Evolutionary conservation across 2,329 filamentous ascomycete genomes (phyloP), one percentile per base, ranked within the genome.

Genomic region (Sclerotinia trifoliorum): DNA sequence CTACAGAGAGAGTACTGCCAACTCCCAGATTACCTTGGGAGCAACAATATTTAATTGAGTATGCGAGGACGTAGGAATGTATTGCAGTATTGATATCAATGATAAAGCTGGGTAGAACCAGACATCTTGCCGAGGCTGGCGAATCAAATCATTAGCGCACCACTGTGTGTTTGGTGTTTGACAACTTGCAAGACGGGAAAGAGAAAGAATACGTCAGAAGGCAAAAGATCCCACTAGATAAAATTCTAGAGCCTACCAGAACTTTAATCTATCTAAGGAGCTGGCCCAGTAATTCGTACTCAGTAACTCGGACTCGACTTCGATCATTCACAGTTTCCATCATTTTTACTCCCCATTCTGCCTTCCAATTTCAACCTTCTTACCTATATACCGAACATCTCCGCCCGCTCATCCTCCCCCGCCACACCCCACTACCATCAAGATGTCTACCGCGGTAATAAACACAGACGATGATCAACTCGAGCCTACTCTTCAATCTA

Each of bases 401-500:
- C 7, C 44, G 5, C 8, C 19, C 58, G 8, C 15, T n/a, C n/a
- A 49, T 5, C 44, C 2, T 19, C 19, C n/a, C 26, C 42, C 5
- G 21, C 52, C 21, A 51, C 32, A 11, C n/a, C 26, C 42, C 5
- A 26, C 52, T 24, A 51, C 32, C 24, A 49, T 26, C 55, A 57
- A 49, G 21, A 78, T 78, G 77, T 82, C 82, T 68, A 74, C 80
- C 71, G 81, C 83, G 62, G 73, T 85, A 60, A 77, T 85, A 62
- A 80, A 81, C 73, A 79, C 81, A 73, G 89, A 91, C 80, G 90
- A 91, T 77, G 91, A 93, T 78, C 84, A 87, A 75, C 89, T 98
- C 83, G 94, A 96, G 83, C 94, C 95, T 60, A 93, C 92, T 65
- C 91, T 99, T 77, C 92, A 97, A 83, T 91, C 92, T 72, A 93